These are phyloP conservation scores for Suillus subaureus DNA, from an alignment of 768 basidiomycete species.

Conservation along the genomic window DNA sequence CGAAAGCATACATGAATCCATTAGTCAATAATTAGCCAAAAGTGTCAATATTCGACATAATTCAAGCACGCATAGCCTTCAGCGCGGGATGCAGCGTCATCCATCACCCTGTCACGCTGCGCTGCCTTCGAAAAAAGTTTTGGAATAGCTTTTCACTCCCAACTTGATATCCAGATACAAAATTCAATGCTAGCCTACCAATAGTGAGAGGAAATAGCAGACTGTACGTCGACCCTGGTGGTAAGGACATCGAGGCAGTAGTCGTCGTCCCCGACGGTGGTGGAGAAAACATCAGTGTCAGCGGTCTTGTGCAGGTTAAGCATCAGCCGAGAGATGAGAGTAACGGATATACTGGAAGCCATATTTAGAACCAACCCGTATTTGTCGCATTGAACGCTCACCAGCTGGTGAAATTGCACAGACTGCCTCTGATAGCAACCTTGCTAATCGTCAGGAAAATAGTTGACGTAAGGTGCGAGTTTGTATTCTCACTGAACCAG, in stretches of 20 bases:
- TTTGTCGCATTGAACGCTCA: neutral
- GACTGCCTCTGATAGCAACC: neutral
- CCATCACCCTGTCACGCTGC: neutral
- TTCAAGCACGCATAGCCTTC: neutral
- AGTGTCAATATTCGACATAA: neutral
- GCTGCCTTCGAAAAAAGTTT: neutral
- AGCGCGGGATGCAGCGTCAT: neutral
- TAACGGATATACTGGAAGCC: neutral
- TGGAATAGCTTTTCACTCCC: neutral
- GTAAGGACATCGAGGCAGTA: neutral
- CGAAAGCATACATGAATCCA: neutral
- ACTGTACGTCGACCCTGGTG: neutral
- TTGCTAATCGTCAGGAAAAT: neutral
- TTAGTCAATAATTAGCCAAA: neutral
- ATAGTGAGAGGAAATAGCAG: neutral
- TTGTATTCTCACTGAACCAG: constrained; percentile 9
- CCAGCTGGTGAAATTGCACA: neutral
- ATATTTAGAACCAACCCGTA: neutral
- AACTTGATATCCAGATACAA: neutral
- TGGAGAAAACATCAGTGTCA: neutral
- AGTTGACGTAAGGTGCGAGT: neutral
- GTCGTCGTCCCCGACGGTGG: neutral
- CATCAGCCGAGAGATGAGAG: neutral
- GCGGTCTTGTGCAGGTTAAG: neutral
- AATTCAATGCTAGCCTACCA: neutral